Percentiles rank a stretch among this genome's conserved stretches.
Evolutionary conservation across 371 early-diverging fungal species (phyloP).

Genomic region (Mucor saturninus): DNA sequence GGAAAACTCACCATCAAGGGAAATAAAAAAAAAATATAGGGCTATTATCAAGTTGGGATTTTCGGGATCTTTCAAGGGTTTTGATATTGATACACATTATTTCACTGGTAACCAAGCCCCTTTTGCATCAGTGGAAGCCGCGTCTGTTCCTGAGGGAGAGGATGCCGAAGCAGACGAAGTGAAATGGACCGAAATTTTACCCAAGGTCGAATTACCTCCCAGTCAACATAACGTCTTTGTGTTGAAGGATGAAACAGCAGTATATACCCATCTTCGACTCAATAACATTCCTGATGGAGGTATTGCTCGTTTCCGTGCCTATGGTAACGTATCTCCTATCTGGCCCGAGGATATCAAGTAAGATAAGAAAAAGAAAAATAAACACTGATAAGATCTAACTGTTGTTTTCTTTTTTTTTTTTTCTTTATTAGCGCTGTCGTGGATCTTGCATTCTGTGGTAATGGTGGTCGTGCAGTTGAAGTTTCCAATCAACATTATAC

Average conservation of each 20-base stretch:
- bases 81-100: constrained; percentile 87
- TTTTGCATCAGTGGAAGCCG: constrained; percentile 74
- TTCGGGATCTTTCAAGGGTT: constrained; percentile 80
- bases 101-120: constrained; percentile 92
- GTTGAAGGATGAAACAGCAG: constrained; percentile 50
- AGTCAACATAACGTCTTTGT: constrained; percentile 74
- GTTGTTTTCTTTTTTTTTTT: too few relatives aligned
- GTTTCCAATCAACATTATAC: constrained; percentile 85
- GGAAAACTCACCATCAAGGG: too few relatives aligned
- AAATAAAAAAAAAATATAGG: constrained; percentile 22
- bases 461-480: constrained; percentile 76
- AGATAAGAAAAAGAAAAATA: constrained; percentile 7
- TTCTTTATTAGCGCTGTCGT: constrained; percentile 49
- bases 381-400: not conserved
- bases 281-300: constrained; percentile 94
- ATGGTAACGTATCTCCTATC: constrained; percentile 78
- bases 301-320: constrained; percentile 85
- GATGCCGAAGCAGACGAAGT: constrained; percentile 46
- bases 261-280: constrained; percentile 78
- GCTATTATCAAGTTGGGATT: constrained; percentile 86
- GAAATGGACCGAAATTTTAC: constrained; percentile 81
- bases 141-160: constrained; percentile 49
- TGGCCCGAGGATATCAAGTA: constrained; percentile 59
- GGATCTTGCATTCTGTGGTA: constrained; percentile 78
- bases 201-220: constrained; percentile 67